Conservation (phyloP, 2,329 filamentous ascomycete genomes). For the Aspergillus luchuensis region DNA sequence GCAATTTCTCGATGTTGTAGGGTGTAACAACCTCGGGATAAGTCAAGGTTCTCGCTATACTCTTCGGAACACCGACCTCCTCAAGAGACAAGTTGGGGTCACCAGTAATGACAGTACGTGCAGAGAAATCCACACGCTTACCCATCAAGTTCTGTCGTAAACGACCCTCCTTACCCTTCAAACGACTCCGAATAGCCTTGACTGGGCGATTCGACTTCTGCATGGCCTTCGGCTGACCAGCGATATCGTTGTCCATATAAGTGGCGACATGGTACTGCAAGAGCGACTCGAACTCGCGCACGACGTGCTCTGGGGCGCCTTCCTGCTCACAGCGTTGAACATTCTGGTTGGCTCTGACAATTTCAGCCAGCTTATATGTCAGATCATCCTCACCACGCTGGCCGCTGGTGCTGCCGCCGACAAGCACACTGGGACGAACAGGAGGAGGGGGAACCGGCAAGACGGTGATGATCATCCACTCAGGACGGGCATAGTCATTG, state of each 20-base stretch:
- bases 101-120: conserved; percentile 98
- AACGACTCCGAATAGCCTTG: conserved; percentile 91
- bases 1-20: conserved; percentile 94
- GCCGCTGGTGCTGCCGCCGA: conserved; percentile 90
- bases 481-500: conserved; percentile 89
- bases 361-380: conserved; percentile 98
- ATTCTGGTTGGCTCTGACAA: conserved; percentile 95
- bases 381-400: conserved; percentile 97
- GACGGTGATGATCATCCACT: conserved; percentile 98
- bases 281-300: conserved; percentile 84
- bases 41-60: conserved; percentile 87
- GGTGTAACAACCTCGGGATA: conserved; percentile 97
- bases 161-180: conserved; percentile 99
- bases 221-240: conserved; percentile 87
- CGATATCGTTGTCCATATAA: conserved; percentile 99
- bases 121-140: conserved; percentile 98
- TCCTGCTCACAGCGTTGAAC: conserved; percentile 88
- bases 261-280: conserved; percentile 98
- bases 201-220: conserved; percentile 97
- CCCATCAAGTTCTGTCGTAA: conserved; percentile 99
- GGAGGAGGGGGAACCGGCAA: conserved; percentile 93
- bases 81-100: conserved; percentile 95
- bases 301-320: conserved; percentile 87
- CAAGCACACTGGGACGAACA: conserved; percentile 93
- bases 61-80: conserved; percentile 93